Conservation (phyloP, 352 stramenopile species). For the Globisporangium spinosum region DNA sequence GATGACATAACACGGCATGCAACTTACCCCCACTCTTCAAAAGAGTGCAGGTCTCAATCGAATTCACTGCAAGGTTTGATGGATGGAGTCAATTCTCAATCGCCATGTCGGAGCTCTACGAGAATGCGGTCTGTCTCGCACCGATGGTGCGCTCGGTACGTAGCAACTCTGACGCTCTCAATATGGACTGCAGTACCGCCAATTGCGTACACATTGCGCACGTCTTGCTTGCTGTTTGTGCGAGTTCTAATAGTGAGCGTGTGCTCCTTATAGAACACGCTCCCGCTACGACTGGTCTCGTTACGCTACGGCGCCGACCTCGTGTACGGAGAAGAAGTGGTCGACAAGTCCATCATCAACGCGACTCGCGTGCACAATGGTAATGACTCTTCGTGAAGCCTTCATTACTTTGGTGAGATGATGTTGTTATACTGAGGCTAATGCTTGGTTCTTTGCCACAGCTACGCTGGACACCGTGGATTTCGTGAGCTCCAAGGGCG, state of each 20-base stretch:
- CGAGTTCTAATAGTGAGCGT: background rate
- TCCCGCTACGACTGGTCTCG: conserved; percentile 89
- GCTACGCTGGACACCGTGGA: conserved; percentile 85
- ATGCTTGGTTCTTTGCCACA: conserved; percentile 14
- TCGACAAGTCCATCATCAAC: conserved; percentile 90
- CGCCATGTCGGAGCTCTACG: conserved; percentile 43
- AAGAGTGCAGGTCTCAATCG: background rate
- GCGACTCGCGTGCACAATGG: conserved; percentile 83
- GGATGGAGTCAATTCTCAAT: background rate
- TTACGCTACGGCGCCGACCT: conserved; percentile 90
- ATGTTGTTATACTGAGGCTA: background rate
- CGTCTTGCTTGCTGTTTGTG: background rate
- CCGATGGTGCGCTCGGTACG: conserved; percentile 94
- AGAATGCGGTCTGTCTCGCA: conserved; percentile 78
- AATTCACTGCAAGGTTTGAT: background rate
- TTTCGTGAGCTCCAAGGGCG: conserved; percentile 82
- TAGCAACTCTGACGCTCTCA: conserved; percentile 4
- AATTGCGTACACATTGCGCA: background rate
- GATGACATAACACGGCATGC: background rate
- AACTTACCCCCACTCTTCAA: background rate
- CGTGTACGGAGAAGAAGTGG: conserved; percentile 94
- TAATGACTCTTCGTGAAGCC: conserved; percentile 5
- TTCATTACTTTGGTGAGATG: too few species aligned
- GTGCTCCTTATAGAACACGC: conserved; percentile 65
- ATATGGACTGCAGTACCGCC: background rate